Base-by-base conservation (phyloP, 345 rosid species). In the Geranium brycei region DNA sequence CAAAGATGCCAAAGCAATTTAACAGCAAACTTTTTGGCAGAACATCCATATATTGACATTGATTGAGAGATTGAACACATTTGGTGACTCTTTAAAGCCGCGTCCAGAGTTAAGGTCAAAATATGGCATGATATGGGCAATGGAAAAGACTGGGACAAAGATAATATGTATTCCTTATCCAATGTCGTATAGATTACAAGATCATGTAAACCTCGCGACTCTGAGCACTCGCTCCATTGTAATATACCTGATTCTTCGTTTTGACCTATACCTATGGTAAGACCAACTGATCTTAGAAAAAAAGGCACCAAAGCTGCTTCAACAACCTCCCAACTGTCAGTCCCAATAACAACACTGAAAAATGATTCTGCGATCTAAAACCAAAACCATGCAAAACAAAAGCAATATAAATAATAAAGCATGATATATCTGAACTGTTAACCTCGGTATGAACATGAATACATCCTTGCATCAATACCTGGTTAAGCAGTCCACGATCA, bases 1-100 rank as follows among this genome's bases (percentile, higher is more conserved):
- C 95, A 86, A 60, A 92, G 76, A 80, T 83, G 85, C 86, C 80
- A 84, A 61, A 92, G 87, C 67, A 92, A 60, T 73, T 75, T 73
- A 64, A 59, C 75, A 31, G 82, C 77, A 68, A 87, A 75, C 41
- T 17, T 74, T 38, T 72, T 83, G 57, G 69, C 74, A 69, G 69
- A 35, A 71, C 64, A 65, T 53, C 76, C 83, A 67, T 68, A 74
- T 62, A 18, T 67, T 62, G 72, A 61, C 68, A 63, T 17, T 57
- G 64, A 64, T 11, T 65, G 68, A 17, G 69, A 60, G 59, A 56
- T 63, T n/a, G 78, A 63, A 68, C 65, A 75, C 28, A 64, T 74
- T 70, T 68, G 72, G 59, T 62, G 67, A 77, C 72, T 73, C 78
- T 62, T 75, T 61, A 78, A 69, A 70, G 84, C 81, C 73, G 84